These are phyloP conservation scores for Hypoxylon rubiginosum DNA, from an alignment of 2,329 filamentous ascomycete species.

Conservation along the genomic window DNA sequence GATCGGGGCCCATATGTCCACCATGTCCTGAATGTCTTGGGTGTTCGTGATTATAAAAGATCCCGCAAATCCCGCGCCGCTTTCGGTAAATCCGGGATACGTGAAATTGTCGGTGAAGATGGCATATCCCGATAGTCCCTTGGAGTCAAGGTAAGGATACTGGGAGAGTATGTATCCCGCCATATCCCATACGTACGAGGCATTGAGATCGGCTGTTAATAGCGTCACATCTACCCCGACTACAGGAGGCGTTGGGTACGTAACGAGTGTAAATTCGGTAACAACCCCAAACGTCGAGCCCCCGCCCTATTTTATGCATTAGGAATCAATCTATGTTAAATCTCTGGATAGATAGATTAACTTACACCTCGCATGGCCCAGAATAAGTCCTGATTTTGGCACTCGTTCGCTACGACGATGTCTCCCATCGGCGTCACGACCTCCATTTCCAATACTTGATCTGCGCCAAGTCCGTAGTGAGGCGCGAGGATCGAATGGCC, in stretches of 20 bases:
- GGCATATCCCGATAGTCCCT: conserved; percentile 66
- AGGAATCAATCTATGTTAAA: not conserved
- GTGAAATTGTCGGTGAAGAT: conserved; percentile 54
- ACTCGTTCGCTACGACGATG: conserved; percentile 64
- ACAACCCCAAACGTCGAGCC: conserved; percentile 73
- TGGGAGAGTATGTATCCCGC: conserved; percentile 61
- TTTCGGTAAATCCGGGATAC: not conserved
- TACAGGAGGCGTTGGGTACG: conserved; percentile 57
- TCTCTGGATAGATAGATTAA: conserved; percentile 3
- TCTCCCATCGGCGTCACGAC: conserved; percentile 67
- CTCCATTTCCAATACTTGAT: conserved; percentile 71
- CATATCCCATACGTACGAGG: conserved; percentile 60
- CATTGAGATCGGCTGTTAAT: conserved; percentile 48
- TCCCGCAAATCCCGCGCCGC: conserved; percentile 53
- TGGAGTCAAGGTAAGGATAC: conserved; percentile 62
- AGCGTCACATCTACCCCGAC: conserved; percentile 48
- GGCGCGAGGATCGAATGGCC: conserved; percentile 69
- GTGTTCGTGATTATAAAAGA: conserved; percentile 55
- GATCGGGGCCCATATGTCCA: conserved; percentile 52
- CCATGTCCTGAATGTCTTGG: conserved; percentile 46
- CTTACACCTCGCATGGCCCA: conserved; percentile 73
- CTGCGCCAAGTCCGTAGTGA: conserved; percentile 70
- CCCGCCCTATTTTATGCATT: conserved; percentile 59
- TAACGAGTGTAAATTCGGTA: conserved; percentile 68
- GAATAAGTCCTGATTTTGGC: conserved; percentile 69